Percentiles rank a stretch among this genome's conserved stretches.
These are phyloP conservation scores for Triticum timopheevii DNA, from an alignment of 176 grass and related monocot genomes.

Conservation along the genomic window DNA sequence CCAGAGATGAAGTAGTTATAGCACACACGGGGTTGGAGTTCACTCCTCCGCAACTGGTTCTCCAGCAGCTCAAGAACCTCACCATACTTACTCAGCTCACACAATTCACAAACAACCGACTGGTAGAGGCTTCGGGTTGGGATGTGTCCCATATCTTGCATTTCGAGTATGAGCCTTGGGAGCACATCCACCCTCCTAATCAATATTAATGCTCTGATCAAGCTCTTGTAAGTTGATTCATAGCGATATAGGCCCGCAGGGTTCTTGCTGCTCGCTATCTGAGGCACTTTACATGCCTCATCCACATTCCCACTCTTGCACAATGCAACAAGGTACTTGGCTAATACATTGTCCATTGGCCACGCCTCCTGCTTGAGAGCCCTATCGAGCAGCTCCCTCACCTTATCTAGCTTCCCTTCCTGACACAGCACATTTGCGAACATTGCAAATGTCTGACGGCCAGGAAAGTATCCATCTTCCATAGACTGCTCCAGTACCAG, in stretches of 20 bases:
- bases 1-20: conserved; percentile 89
- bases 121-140: conserved; percentile 68
- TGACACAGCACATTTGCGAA: conserved; percentile 69
- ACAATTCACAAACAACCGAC: conserved; percentile 67
- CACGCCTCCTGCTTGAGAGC: conserved; percentile 64
- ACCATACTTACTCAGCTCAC: conserved; percentile 55
- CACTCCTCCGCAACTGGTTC: conserved; percentile 62
- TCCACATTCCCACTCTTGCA: conserved; percentile 75
- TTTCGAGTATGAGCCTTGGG: conserved; percentile 79
- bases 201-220: conserved; percentile 70
- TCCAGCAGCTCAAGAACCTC: conserved; percentile 68
- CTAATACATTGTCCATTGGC: conserved; percentile 48
- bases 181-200: conserved; percentile 61
- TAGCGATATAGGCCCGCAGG: conserved; percentile 51
- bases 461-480: conserved; percentile 63
- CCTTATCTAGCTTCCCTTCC: conserved; percentile 75
- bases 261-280: conserved; percentile 47
- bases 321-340: conserved; percentile 74
- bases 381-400: conserved; percentile 63
- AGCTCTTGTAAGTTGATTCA: conserved; percentile 75
- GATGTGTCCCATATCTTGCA: conserved; percentile 85
- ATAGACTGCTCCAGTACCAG: conserved; percentile 71
- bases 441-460: conserved; percentile 65
- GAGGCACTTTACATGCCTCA: conserved; percentile 54
- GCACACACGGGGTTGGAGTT: conserved; percentile 53